phyloP scores from a whole-genome alignment of 352 stramenopile species.

The Aphanomyces euteiches region DNA sequence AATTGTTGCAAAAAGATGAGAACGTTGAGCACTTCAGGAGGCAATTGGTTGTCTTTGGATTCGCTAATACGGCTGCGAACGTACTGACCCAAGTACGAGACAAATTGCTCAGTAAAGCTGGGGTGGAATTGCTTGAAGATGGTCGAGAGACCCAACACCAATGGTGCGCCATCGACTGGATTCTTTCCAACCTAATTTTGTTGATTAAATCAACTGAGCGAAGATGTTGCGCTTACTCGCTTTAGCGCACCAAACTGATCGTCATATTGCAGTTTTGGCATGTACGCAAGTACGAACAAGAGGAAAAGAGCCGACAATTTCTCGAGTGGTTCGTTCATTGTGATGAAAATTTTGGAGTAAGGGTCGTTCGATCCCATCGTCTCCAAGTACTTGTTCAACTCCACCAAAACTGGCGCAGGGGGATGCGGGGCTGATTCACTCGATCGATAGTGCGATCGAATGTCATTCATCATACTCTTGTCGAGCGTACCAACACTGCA shows the following conservation, averaged over 20 bases:
- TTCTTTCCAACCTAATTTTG: constrained; percentile 70
- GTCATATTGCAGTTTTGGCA: constrained; percentile 92
- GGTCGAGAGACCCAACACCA: constrained; percentile 88
- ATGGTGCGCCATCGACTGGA: constrained; percentile 88
- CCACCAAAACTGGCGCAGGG: constrained; percentile 78
- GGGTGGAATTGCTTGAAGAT: constrained; percentile 95
- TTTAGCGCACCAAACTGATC: constrained; percentile 86
- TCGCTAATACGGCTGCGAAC: constrained; percentile 87
- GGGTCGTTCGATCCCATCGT: constrained; percentile 90
- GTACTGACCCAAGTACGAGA: constrained; percentile 91
- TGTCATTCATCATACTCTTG: constrained; percentile 84
- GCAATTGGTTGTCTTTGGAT: constrained; percentile 46
- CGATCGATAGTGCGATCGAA: constrained; percentile 81
- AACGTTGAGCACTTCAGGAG: constrained; percentile 79
- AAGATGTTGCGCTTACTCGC: constrained; percentile 37
- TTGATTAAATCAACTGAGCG: background rate
- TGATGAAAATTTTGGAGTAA: constrained; percentile 93
- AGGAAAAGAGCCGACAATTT: constrained; percentile 88
- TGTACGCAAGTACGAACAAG: constrained; percentile 91
- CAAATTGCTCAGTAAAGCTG: constrained; percentile 90
- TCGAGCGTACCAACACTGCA: constrained; percentile 88
- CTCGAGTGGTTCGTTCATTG: constrained; percentile 85
- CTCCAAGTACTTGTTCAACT: constrained; percentile 90
- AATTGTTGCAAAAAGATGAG: constrained; percentile 89
- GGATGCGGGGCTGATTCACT: constrained; percentile 80